Percentiles rank a stretch among this genome's conserved stretches.
phyloP scores from a whole-genome alignment of 768 basidiomycete genomes.

The Tylopilus vinaceipallidus region DNA sequence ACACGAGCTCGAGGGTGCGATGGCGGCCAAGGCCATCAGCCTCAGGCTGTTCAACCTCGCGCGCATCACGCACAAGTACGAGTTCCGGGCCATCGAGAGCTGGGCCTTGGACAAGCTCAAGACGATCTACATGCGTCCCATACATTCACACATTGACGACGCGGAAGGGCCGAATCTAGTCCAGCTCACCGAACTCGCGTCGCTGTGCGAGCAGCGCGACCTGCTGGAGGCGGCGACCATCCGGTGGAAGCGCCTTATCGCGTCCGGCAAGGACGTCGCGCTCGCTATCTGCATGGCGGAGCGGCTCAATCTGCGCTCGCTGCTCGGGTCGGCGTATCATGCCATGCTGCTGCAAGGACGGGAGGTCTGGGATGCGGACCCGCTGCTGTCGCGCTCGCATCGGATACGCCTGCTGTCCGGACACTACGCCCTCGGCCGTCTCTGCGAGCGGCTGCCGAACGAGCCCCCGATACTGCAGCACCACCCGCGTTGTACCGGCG shows the following conservation, averaged over 20 bases:
- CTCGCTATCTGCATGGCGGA: slow-evolving; percentile 48
- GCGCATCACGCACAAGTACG: slow-evolving; percentile 48
- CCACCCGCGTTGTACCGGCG: slow-evolving; percentile 38
- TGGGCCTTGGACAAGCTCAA: slow-evolving; percentile 46
- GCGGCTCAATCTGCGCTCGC: slow-evolving; percentile 42
- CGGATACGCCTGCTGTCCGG: slow-evolving; percentile 52
- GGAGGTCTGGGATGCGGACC: slow-evolving; percentile 46
- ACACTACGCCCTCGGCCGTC: slow-evolving; percentile 45
- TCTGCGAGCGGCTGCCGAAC: slow-evolving; percentile 43
- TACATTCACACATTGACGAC: slow-evolving; percentile 30
- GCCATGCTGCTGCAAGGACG: slow-evolving; percentile 52
- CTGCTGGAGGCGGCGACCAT: slow-evolving; percentile 41
- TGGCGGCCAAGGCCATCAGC: slow-evolving; percentile 41
- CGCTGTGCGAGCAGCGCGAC: slow-evolving; percentile 45
- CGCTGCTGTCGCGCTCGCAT: slow-evolving; percentile 46
- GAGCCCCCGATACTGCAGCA: slow-evolving; percentile 45
- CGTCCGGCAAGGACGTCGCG: slow-evolving; percentile 43
- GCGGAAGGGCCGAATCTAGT: slow-evolving; percentile 39
- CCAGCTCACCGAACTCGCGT: slow-evolving; percentile 51
- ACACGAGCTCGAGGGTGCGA: slow-evolving; percentile 44
- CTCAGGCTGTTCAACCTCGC: slow-evolving; percentile 46
- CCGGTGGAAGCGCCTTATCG: slow-evolving; percentile 49
- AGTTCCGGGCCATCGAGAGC: slow-evolving; percentile 42
- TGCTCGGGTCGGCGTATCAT: slow-evolving; percentile 51
- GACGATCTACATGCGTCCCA: slow-evolving; percentile 33